Evolutionary conservation across 2,329 filamentous ascomycete species (phyloP), one percentile per base, ranked within the genome.

Genomic region (Hypoxylon sp.): DNA sequence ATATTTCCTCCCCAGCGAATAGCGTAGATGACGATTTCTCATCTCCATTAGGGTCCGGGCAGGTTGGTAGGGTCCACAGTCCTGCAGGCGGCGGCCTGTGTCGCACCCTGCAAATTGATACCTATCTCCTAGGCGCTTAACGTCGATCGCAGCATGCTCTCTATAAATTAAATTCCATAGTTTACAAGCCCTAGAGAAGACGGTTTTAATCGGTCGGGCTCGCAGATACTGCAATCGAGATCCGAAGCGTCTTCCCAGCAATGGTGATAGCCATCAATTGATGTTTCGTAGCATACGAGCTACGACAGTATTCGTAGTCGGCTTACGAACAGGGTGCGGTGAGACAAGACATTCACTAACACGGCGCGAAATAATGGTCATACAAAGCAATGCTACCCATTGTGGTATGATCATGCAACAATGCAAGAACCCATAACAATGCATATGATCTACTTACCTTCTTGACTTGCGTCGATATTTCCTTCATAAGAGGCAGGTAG

Each of bases 1-100:
- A 50, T 35, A 51, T 39, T 35, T 48, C n/a, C n/a, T 29, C 54
- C 42, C 54, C 27, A 47, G 27, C 27, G 15, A 32, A 17, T 32
- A 52, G 47, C 35, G 47, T n/a, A 19, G 27, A 60, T 44, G 53
- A 46, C 24, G 58, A 35, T 53, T 53, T 35, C 29, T 53, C 51
- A 44, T 54, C 51, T 62, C 19, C 7, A 35, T 48, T 47, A 32
- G 39, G 39, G 21, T 53, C 27, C 17, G 7, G 13, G 37, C 21
- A 44, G 52, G 5, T 31, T 27, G 52, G 8, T 31, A 31, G 52
- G 37, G 13, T 48, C 54, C 54, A 48, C 54, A 27, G 10, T 24
- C 44, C 47, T 35, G 54, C 54, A 48, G 44, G 17, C 54, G 54
- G 31, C 44, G 19, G 13, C 13, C 48, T 48, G 44, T 57, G 44